Evolutionary conservation across 148 eudicot genomes (phyloP).

Genomic region (Spergularia bocconei): DNA sequence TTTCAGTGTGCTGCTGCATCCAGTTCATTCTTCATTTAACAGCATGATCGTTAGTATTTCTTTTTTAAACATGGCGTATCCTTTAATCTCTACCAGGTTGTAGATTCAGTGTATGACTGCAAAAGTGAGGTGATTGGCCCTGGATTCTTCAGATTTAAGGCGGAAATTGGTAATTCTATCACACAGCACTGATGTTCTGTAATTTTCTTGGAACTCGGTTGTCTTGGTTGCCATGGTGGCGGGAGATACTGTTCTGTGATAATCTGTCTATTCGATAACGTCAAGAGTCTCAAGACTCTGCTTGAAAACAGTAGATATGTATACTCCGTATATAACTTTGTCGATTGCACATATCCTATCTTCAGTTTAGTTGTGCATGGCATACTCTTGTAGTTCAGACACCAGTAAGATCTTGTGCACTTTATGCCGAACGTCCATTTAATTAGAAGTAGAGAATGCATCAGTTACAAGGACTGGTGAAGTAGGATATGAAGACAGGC

Average conservation of each 20-base stretch:
- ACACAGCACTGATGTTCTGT: background rate
- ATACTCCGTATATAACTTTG: too few species aligned
- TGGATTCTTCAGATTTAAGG: constrained; percentile 96
- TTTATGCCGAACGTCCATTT: too few species aligned
- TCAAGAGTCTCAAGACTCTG: too few species aligned
- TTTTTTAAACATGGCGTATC: background rate
- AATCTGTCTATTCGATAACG: too few species aligned
- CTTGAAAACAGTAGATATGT: too few species aligned
- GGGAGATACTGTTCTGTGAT: background rate
- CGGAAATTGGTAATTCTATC: constrained; percentile 70
- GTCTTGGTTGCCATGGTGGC: background rate
- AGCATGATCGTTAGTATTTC: background rate
- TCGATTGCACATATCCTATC: background rate
- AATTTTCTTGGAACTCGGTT: background rate
- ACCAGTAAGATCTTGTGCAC: background rate
- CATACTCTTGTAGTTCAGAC: background rate
- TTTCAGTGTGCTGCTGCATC: background rate
- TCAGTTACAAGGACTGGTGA: too few species aligned
- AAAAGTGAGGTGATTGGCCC: constrained; percentile 99
- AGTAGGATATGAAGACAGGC: too few species aligned
- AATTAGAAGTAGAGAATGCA: too few species aligned
- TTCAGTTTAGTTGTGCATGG: background rate
- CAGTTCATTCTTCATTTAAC: constrained; percentile 2
- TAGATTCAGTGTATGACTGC: constrained; percentile 90
- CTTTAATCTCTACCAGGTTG: constrained; percentile 52